Conservation (phyloP, 2,329 filamentous ascomycete species). For the Taxawa tesnikishii region DNA sequence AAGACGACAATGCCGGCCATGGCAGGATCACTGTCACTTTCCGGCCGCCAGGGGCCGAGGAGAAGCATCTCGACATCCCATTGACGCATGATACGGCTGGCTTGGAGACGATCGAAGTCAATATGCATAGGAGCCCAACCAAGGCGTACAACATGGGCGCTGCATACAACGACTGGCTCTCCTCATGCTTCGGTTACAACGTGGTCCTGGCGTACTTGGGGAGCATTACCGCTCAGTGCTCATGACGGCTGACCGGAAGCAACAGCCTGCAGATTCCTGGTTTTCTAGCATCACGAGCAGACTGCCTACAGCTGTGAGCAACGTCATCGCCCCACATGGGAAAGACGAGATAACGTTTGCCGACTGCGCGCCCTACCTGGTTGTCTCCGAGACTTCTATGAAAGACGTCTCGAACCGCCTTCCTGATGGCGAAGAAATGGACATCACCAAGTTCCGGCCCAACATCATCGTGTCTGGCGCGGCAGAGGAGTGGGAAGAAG, state of each 20-base stretch:
- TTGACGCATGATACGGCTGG: slow-evolving; percentile 23
- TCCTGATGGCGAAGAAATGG: slow-evolving; percentile 22
- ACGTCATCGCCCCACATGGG: slow-evolving; percentile 2
- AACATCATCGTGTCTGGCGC: slow-evolving; percentile 33
- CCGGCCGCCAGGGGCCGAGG: slow-evolving; percentile 20
- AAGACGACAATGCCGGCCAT: slow-evolving; percentile 15
- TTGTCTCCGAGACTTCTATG: slow-evolving; percentile 61
- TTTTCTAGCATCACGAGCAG: slow-evolving; percentile 17
- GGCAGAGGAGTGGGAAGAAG: slow-evolving; percentile 29
- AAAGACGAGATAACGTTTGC: slow-evolving; percentile 50
- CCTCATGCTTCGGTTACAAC: slow-evolving; percentile 28
- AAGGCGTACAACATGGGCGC: slow-evolving; percentile 30
- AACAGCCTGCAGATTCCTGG: slow-evolving; percentile 15
- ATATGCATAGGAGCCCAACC: slow-evolving; percentile 31
- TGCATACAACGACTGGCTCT: slow-evolving; percentile 31
- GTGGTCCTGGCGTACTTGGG: slow-evolving; percentile 32
- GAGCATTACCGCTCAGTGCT: slow-evolving; percentile 26
- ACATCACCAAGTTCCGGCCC: slow-evolving; percentile 34
- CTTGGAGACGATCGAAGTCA: slow-evolving; percentile 24
- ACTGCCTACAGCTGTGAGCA: slow-evolving; percentile 10
- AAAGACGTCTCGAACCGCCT: slow-evolving; percentile 44
- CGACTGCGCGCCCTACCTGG: slow-evolving; percentile 63
- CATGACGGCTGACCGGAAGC: slow-evolving; percentile 14
- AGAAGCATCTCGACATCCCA: slow-evolving; percentile 23
- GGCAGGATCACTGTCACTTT: slow-evolving; percentile 26